Evolutionary conservation across 2,329 filamentous ascomycete genomes (phyloP), one percentile per base, ranked within the genome.

Genomic region (Pseudocercospora fijiensis): DNA sequence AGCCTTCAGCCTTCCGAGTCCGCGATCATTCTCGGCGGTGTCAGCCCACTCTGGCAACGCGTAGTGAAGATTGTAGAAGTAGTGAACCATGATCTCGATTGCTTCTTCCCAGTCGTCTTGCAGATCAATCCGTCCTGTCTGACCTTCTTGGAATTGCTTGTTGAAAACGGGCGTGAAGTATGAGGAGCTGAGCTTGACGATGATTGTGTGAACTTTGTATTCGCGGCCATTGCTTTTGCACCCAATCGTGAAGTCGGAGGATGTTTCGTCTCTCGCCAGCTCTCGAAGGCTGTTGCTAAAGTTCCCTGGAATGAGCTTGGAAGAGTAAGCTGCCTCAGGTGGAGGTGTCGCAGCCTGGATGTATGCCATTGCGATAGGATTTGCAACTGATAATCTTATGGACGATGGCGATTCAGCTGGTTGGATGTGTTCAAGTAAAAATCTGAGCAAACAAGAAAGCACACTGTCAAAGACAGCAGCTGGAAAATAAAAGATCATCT

Each of bases 391-490:
- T 8, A n/a, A 16, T n/a, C 33, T 37, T 16, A n/a, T n/a, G 13
- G 13, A 7, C 5, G 13, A 37, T 37, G 33, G 9, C 16, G 13
- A 37, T 3, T 6, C 16, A 41, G 16, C 37, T 7, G 16, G 37
- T 8, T 1, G 16, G 3, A n/a, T 6, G 16, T 7, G 37, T 41
- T 7, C 16, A 41, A 6, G 9, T n/a, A 18, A n/a, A 2, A 6
- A 41, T n/a, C 13, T 18, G 13, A 49, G 45, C 18, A 26, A 49
- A 49, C 18, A 49, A 49, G 20, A 20, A 3, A 18, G 45, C 45
- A 49, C 45, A 49, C 45, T 49, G 49, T 53, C 49, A n/a, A 28
- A 53, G 22, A 28, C 49, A 26, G 49, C 26, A 53, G 49, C 49
- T 53, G 49, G 9, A 53, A 53, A n/a, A 26, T 28, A 7, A 26